Base-by-base conservation (phyloP, 179 eudicot species). In the Camellia oleifera region DNA sequence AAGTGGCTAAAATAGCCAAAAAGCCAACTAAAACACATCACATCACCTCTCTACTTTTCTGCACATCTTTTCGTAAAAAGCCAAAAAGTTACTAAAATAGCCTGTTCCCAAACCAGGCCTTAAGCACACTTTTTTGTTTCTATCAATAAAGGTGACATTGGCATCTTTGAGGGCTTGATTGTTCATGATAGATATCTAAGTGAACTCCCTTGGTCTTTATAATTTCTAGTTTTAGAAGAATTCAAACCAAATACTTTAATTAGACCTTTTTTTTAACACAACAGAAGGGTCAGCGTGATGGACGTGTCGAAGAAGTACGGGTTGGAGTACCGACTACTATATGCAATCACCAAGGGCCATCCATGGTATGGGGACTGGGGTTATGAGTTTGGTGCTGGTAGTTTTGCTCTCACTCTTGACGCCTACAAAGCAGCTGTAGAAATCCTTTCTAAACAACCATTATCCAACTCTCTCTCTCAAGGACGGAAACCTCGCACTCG, bases 361-460 rank as follows among this genome's bases (percentile, higher is more conserved):
- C 91, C 98, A 45, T 95, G 98, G 98, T 95, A 95, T 85, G 97
- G 98, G 69, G 90, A 93, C 62, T 95, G 98, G 98, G 97, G 97
- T 13, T 95, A 92, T 78, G 91, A 90, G 80, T 95, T 95, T 88
- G 97, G 98, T 48, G 85, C 92, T 68, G 97, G 97, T 79, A 95
- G 97, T 85, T 95, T 87, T 81, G 94, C 84, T 65, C 85, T 93
- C 52, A 92, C 97, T 76, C 86, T 81, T 23, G 90, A 88, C 56
- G 84, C 91, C 77, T 95, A 95, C 74, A 79, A 72, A 48, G 83
- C 74, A 62, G 89, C 96, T 72, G 87, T 90, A 6, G 87, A 87
- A 63, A 90, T 69, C 50, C 89, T 92, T 12, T 87, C 92, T 62
- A 83, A 46, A 66, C n/a, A 82, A 81, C 90, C 91, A 13, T 81